Evolutionary conservation across 2,329 filamentous ascomycete genomes (phyloP), one percentile per base, ranked within the genome.

Genomic region (Cordyceps fumosorosea): DNA sequence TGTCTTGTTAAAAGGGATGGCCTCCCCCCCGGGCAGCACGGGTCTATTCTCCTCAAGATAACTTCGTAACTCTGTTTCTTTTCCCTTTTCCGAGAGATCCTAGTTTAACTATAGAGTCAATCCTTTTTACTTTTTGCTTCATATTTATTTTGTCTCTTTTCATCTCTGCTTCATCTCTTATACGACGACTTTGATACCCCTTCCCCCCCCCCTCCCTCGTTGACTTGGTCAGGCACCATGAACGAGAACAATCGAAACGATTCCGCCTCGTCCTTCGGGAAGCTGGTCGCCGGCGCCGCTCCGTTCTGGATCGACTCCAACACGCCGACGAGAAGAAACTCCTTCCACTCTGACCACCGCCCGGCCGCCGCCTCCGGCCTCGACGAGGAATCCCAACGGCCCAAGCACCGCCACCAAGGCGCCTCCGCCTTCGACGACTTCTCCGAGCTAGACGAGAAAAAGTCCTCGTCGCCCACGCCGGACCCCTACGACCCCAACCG

Each of bases 401-500:
- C 55, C n/a, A 18, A 16, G 29, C 26, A 48, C 2, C 44, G 10
- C n/a, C 22, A 47, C 47, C 57, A 57, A 34, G 34, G 20, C 42
- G 1, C 10, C 8, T n/a, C 51, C 12, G 14, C 8, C 0, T 26
- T 52, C 20, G 51, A 26, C 29, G 1, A n/a, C 16, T 7, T 37
- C 12, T 14, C 29, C 14, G 61, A 54, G 1, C 42, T 2, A 5
- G 5, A 44, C 20, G 51, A 59, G 14, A 47, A 54, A 16, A 18
- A n/a, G 8, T 18, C 32, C 24, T 18, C 45, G 22, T 40, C 51
- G 3, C 20, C 54, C 37, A 12, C 14, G 22, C 53, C 50, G 22
- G 70, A 73, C 24, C 62, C 57, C 2, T 63, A 58, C 29, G 50
- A 54, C n/a, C 34, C 34, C 3, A 51, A 58, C 53, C 72, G 73